Evolutionary conservation across 805 yeast species (phyloP).

Genomic region (Cyberlindnera meyerae): DNA sequence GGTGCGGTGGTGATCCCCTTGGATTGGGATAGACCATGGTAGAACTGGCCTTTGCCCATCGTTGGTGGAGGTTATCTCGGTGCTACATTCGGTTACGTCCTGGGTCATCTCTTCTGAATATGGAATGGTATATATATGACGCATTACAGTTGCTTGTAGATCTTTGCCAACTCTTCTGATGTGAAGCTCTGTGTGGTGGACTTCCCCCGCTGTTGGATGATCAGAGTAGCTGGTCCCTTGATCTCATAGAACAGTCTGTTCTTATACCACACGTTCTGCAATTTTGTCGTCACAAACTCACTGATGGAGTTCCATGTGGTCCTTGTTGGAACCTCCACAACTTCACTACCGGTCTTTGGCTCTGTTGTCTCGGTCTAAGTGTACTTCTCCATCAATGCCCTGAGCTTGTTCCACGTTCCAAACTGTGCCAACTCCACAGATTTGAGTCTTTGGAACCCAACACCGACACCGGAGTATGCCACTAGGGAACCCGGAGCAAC

Average conservation of each 20-base stretch:
- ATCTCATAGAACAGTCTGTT: conserved; percentile 23
- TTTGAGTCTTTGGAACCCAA: conserved; percentile 7
- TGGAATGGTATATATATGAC: conserved; percentile 1
- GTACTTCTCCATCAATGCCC: conserved; percentile 5
- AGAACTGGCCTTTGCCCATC: conserved; percentile 88
- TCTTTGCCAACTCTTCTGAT: conserved; percentile 10
- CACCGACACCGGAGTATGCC: conserved; percentile 12
- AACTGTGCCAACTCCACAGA: conserved; percentile 10
- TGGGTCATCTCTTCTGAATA: conserved; percentile 30
- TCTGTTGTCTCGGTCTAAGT: conserved; percentile 1
- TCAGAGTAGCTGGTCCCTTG: conserved; percentile 29
- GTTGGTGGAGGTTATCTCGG: conserved; percentile 76
- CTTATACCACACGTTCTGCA: conserved; percentile 14
- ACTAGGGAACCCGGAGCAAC: conserved; percentile 18
- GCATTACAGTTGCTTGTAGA: conserved; percentile 13
- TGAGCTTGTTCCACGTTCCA: conserved; percentile 12
- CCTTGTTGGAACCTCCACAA: conserved; percentile 7
- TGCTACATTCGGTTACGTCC: conserved; percentile 53
- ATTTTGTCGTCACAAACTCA: conserved; percentile 12
- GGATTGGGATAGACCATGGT: conserved; percentile 99
- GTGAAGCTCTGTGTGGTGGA: conserved; percentile 9
- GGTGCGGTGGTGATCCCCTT: conserved; percentile 93
- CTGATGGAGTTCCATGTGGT: neutral
- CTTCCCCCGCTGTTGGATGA: conserved; percentile 20
- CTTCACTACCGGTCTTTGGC: conserved; percentile 1